Conservation (phyloP, 331 rosid species). For the Saraca asoca region DNA sequence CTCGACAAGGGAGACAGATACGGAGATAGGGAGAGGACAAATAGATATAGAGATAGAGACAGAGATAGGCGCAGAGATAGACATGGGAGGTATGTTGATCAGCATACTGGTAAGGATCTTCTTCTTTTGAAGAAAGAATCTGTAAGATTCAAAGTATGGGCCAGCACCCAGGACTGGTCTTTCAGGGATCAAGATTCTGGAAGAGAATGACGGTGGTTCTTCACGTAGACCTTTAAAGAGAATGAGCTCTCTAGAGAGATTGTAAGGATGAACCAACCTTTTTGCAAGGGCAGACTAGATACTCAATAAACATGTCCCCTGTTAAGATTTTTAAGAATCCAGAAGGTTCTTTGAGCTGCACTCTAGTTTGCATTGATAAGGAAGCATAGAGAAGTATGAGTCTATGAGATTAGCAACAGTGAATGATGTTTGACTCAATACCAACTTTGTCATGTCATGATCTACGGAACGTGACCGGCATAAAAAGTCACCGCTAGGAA, state of each 20-base stretch:
- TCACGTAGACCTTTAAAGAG: conserved; percentile 78
- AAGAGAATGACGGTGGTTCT: conserved; percentile 59
- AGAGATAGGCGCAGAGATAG: conserved; percentile 15
- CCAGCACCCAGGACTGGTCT: conserved; percentile 63
- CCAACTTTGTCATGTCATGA: too few relatives aligned
- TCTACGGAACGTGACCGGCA: too few relatives aligned
- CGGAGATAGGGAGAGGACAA: conserved; percentile 9
- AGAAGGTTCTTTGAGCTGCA: conserved; percentile 91
- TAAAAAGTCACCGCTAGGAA: too few relatives aligned
- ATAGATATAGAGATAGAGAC: conserved; percentile 32
- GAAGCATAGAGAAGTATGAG: conserved; percentile 92
- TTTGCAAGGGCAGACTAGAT: conserved; percentile 80
- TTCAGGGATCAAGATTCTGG: conserved; percentile 80
- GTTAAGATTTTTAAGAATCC: conserved; percentile 91
- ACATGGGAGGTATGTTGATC: conserved; percentile 58
- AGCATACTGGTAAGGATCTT: conserved; percentile 73
- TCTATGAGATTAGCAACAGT: conserved; percentile 78
- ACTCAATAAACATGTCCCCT: conserved; percentile 80
- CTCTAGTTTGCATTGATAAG: conserved; percentile 87
- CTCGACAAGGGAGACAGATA: neutral
- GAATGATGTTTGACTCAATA: conserved; percentile 90
- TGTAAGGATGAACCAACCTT: conserved; percentile 90
- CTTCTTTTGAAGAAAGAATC: conserved; percentile 78
- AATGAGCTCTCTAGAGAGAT: conserved; percentile 90
- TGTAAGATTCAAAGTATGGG: conserved; percentile 58